These are phyloP conservation scores for Acrocalymma vagum DNA, from an alignment of 2,329 filamentous ascomycete genomes.

Conservation along the genomic window DNA sequence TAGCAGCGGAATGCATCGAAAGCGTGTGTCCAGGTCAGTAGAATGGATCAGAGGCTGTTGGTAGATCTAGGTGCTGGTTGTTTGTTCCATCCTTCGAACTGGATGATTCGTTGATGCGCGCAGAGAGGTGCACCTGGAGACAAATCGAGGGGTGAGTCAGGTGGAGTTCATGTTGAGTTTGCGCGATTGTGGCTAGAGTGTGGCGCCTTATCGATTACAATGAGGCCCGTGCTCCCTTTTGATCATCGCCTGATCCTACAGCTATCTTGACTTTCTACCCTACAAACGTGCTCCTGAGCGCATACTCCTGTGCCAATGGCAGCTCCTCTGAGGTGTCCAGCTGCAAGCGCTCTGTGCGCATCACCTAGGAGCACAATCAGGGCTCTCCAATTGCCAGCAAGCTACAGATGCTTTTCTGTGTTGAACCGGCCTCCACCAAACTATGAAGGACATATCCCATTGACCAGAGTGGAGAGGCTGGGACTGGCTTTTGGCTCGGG, in stretches of 20 bases:
- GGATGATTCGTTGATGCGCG: too few relatives aligned
- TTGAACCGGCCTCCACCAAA: slow-evolving; percentile 85
- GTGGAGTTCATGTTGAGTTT: too few relatives aligned
- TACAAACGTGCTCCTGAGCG: slow-evolving; percentile 1
- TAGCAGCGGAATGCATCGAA: too few relatives aligned
- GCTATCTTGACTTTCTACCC: background rate
- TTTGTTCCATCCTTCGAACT: too few relatives aligned
- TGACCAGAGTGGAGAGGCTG: slow-evolving; percentile 79
- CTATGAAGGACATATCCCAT: slow-evolving; percentile 91
- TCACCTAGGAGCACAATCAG: slow-evolving; percentile 9
- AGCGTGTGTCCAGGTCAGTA: too few relatives aligned
- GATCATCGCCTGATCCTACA: slow-evolving; percentile 13
- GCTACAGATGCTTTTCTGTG: slow-evolving; percentile 73
- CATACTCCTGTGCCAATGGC: slow-evolving; percentile 19
- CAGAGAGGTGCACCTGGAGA: too few relatives aligned
- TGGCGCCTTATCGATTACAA: slow-evolving; percentile 32
- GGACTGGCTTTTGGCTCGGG: slow-evolving; percentile 72
- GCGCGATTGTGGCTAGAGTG: slow-evolving; percentile 24
- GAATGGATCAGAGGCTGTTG: background rate
- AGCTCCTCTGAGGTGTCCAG: slow-evolving; percentile 14
- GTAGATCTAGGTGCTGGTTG: slow-evolving; percentile 16
- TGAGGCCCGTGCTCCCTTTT: slow-evolving; percentile 14
- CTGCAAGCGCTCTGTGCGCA: slow-evolving; percentile 2
- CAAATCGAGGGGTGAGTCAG: too few relatives aligned
- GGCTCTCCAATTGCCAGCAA: slow-evolving; percentile 22